Conservation (phyloP, 2,329 filamentous ascomycete genomes). For the Clarireedia monteithiana region DNA sequence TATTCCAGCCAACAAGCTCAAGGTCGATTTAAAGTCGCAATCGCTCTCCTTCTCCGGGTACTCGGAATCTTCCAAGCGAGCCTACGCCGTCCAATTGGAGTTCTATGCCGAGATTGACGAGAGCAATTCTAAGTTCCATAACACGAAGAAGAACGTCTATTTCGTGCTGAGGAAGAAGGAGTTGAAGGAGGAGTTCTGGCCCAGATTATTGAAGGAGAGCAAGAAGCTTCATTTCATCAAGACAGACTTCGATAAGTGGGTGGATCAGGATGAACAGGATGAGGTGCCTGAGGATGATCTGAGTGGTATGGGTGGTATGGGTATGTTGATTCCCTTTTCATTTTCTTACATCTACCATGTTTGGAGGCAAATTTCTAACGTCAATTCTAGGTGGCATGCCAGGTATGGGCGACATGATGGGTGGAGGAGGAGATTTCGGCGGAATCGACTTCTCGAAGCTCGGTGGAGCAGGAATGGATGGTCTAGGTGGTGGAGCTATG, state of each 20-base stretch:
- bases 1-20: conserved; percentile 72
- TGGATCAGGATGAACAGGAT: conserved; percentile 71
- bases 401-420: conserved; percentile 31
- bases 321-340: conserved; percentile 18
- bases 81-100: conserved; percentile 78
- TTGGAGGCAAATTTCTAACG: background rate
- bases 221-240: conserved; percentile 94
- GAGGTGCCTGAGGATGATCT: conserved; percentile 77
- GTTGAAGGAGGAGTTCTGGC: conserved; percentile 90
- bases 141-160: conserved; percentile 80
- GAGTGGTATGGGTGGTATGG: conserved; percentile 55
- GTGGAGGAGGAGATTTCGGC: conserved; percentile 61
- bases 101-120: conserved; percentile 89
- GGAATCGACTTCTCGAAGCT: conserved; percentile 95
- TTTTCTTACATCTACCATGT: background rate
- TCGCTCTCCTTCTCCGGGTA: conserved; percentile 74
- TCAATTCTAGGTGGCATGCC: conserved; percentile 3
- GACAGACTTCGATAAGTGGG: conserved; percentile 88
- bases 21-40: conserved; percentile 75
- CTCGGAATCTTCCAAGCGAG: conserved; percentile 76
- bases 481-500: conserved; percentile 36
- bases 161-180: conserved; percentile 96
- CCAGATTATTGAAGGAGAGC: conserved; percentile 80
- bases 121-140: too few relatives aligned
- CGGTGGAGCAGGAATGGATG: conserved; percentile 48